Evolutionary conservation across 495 filamentous ascomycete genomes (phyloP).

Genomic region (Lophium mytilinum): DNA sequence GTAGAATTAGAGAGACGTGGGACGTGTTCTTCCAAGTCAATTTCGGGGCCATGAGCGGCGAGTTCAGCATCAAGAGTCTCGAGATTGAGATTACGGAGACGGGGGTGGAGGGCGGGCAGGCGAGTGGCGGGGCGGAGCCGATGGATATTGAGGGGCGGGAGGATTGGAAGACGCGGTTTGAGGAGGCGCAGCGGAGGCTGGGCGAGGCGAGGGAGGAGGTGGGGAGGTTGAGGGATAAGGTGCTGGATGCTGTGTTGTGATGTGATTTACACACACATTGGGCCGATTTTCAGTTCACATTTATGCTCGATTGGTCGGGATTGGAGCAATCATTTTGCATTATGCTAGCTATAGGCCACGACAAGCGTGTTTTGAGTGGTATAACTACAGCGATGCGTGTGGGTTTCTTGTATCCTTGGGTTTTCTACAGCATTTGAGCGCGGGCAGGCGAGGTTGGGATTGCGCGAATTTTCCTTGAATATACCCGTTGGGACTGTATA

Average conservation of each 20-base stretch:
- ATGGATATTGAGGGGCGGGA: conserved; percentile 25
- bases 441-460: no score
- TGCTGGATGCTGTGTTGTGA: conserved; percentile 50
- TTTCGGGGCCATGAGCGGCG: conserved; percentile 24
- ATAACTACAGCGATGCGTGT: no score
- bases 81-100: neutral
- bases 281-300: no score
- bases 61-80: conserved; percentile 28
- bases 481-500: no score
- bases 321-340: no score
- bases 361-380: no score
- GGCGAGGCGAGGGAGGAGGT: conserved; percentile 45
- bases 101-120: neutral
- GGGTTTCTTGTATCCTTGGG: no score
- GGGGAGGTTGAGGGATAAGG: conserved; percentile 44
- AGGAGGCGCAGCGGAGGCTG: conserved; percentile 40
- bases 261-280: neutral
- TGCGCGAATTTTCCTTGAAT: no score
- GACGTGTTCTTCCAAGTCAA: conserved; percentile 27
- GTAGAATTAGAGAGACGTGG: conserved; percentile 25
- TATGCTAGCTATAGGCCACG: no score
- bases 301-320: no score
- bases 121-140: conserved; percentile 6
- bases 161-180: conserved; percentile 27
- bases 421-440: no score